A percentile compares a stretch with the other conserved stretches of the same genome.
Evolutionary conservation across 2,329 filamentous ascomycete species (phyloP).

Genomic region (Xylariaceae sp.): DNA sequence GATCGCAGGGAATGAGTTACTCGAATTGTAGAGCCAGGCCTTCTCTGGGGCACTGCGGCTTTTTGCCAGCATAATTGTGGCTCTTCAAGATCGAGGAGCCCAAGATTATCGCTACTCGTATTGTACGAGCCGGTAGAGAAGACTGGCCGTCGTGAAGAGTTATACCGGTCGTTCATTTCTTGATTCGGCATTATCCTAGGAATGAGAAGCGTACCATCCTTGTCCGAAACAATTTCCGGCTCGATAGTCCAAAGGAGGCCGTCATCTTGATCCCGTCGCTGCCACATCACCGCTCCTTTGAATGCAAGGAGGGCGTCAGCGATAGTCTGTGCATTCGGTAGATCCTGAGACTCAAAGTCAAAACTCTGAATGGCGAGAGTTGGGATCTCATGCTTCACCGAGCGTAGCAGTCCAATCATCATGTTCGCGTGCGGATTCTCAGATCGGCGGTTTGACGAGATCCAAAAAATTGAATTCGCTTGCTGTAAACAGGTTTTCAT

Average conservation of each 20-base stretch:
- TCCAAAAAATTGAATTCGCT: too few relatives aligned
- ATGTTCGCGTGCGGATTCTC: too few relatives aligned
- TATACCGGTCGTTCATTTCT: constrained; percentile 18
- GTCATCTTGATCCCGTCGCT: neutral
- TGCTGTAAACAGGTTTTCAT: too few relatives aligned
- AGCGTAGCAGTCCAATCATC: too few relatives aligned
- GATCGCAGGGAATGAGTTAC: neutral
- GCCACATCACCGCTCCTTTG: neutral
- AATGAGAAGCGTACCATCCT: too few relatives aligned
- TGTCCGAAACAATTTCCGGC: too few relatives aligned
- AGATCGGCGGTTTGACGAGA: too few relatives aligned
- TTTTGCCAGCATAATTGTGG: neutral
- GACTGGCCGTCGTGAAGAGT: constrained; percentile 10
- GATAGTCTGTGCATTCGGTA: neutral
- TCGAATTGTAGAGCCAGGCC: neutral
- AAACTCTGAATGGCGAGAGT: neutral
- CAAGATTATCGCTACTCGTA: neutral
- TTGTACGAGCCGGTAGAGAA: neutral
- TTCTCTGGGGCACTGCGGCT: neutral
- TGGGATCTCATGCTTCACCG: too few relatives aligned
- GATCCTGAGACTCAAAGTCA: neutral
- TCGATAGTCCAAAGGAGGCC: too few relatives aligned
- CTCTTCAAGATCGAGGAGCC: neutral
- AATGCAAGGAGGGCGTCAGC: constrained; percentile 4
- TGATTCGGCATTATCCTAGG: too few relatives aligned